Conservation (phyloP, 2,329 filamentous ascomycete genomes). For the Seiridium cupressi region DNA sequence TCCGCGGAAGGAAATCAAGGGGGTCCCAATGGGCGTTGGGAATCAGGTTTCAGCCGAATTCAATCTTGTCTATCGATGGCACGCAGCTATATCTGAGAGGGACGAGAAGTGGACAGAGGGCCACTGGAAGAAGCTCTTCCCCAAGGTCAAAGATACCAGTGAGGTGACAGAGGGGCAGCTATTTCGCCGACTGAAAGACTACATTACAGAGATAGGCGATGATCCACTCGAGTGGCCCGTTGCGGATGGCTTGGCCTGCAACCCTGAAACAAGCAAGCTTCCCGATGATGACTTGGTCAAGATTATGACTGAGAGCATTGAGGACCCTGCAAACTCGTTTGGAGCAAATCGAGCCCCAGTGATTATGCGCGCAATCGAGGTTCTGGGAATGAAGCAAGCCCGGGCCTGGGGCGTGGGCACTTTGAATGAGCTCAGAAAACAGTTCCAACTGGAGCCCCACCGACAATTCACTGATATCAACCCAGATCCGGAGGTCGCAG, state of each 20-base stretch:
- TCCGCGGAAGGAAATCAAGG: conserved; percentile 29
- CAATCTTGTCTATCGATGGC: conserved; percentile 52
- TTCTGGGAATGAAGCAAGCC: conserved; percentile 45
- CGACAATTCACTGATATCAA: conserved; percentile 51
- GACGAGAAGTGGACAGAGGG: conserved; percentile 44
- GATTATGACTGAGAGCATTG: conserved; percentile 50
- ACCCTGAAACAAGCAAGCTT: conserved; percentile 29
- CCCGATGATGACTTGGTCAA: conserved; percentile 39
- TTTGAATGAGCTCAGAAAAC: conserved; percentile 50
- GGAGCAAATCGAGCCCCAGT: conserved; percentile 59
- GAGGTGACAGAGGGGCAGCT: conserved; percentile 46
- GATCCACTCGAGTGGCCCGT: neutral
- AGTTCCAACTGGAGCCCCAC: conserved; percentile 48
- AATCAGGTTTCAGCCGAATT: conserved; percentile 53
- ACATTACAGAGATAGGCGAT: conserved; percentile 28
- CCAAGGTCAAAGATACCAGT: conserved; percentile 35
- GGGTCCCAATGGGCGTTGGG: conserved; percentile 28
- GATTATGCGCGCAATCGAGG: conserved; percentile 40
- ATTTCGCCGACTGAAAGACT: conserved; percentile 42
- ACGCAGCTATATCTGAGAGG: conserved; percentile 37
- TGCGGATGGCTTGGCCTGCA: neutral
- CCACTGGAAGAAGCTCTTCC: conserved; percentile 29
- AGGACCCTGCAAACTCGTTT: conserved; percentile 59
- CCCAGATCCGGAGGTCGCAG: conserved; percentile 43
- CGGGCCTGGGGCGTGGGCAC: conserved; percentile 49